Conservation (phyloP, 192 early-diverging fungal genomes). For the Phlyctochytrium arcticum region DNA sequence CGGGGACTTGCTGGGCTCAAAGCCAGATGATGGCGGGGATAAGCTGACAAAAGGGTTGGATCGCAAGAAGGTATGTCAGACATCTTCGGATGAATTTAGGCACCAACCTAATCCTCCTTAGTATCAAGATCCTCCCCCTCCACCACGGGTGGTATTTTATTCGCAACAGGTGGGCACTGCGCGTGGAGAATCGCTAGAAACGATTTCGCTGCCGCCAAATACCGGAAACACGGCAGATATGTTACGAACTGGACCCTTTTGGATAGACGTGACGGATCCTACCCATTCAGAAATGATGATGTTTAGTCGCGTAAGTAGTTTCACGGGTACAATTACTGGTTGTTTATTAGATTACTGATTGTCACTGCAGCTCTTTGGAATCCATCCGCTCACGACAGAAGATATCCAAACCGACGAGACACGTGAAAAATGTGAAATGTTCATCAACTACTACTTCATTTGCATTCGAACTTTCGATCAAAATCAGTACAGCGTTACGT, state of each 20-base stretch:
- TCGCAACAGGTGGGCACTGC: slow-evolving; percentile 29
- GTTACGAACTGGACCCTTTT: slow-evolving; percentile 37
- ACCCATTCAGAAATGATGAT: slow-evolving; percentile 39
- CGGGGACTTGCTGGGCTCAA: slow-evolving; percentile 1
- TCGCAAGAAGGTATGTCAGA: too few relatives aligned
- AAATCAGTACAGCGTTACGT: slow-evolving; percentile 34
- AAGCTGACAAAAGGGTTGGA: not conserved
- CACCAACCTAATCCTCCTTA: not conserved
- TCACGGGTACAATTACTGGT: not conserved
- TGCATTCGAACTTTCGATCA: slow-evolving; percentile 65
- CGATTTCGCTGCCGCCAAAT: slow-evolving; percentile 18
- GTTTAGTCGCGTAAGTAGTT: slow-evolving; percentile 17
- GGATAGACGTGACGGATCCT: slow-evolving; percentile 49
- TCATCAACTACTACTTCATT: slow-evolving; percentile 89
- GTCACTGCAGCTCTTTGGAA: slow-evolving; percentile 60
- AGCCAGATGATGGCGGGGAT: not conserved
- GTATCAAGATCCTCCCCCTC: slow-evolving; percentile 1
- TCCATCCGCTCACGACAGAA: slow-evolving; percentile 88
- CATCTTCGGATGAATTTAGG: not conserved
- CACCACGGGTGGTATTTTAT: slow-evolving; percentile 40
- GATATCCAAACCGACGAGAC: slow-evolving; percentile 84
- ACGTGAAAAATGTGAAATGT: slow-evolving; percentile 95
- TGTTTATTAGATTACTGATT: not conserved
- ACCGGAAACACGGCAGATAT: slow-evolving; percentile 17
- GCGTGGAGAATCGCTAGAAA: slow-evolving; percentile 20